phyloP scores from a whole-genome alignment of 257 asterid genomes.

The Fraxinus cuspidata region DNA sequence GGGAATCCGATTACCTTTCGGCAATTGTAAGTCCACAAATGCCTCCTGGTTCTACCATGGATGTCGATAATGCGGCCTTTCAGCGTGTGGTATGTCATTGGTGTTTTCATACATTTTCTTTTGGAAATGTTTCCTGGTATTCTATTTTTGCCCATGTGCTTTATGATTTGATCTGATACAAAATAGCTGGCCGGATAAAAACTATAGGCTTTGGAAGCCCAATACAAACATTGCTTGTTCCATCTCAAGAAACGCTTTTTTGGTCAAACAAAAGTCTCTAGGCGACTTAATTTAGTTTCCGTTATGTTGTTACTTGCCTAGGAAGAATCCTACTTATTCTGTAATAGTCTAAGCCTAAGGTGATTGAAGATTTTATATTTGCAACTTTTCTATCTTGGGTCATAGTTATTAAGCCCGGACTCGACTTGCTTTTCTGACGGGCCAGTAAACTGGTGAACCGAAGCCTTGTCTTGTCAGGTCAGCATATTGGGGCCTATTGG shows the following conservation, averaged over 20 bases:
- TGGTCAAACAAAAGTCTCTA: not conserved
- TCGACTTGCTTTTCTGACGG: too few species aligned
- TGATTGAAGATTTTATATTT: not conserved
- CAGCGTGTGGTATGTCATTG: constrained; percentile 69
- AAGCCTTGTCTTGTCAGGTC: too few species aligned
- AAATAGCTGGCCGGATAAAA: not conserved
- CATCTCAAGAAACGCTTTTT: not conserved
- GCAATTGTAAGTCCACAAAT: constrained; percentile 26
- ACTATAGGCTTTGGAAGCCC: constrained; percentile 11
- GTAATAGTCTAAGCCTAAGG: not conserved
- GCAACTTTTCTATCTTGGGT: not conserved
- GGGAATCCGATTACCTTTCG: constrained; percentile 37
- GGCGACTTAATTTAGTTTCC: not conserved
- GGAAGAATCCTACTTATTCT: constrained; percentile 1
- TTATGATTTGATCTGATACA: not conserved
- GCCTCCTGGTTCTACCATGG: constrained; percentile 77
- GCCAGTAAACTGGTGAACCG: too few species aligned
- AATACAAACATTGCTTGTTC: not conserved
- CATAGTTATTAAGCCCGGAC: not conserved
- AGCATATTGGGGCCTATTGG: too few species aligned
- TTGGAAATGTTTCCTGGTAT: not conserved
- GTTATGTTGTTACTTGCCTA: not conserved
- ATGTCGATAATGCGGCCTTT: constrained; percentile 77
- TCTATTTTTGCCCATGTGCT: not conserved
- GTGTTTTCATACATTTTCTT: constrained; percentile 4